Evolutionary conservation across 495 filamentous ascomycete species (phyloP).

Genomic region (Aspergillus haitiensis): DNA sequence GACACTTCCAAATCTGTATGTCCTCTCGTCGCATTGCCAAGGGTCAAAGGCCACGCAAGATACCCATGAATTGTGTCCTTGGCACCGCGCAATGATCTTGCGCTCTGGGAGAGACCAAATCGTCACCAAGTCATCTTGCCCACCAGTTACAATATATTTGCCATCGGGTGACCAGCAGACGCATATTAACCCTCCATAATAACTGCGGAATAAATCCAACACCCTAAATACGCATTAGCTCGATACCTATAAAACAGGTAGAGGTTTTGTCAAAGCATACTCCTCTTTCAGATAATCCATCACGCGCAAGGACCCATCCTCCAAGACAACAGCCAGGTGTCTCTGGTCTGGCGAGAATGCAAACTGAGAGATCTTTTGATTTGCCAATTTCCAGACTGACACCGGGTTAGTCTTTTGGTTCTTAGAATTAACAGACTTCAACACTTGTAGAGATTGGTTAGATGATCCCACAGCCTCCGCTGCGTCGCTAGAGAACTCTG

Average conservation of each 20-base stretch:
- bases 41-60: constrained; percentile 90
- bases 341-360: constrained; percentile 83
- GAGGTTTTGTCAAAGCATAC: constrained; percentile 48
- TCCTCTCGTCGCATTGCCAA: constrained; percentile 92
- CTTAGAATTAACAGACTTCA: constrained; percentile 86
- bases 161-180: constrained; percentile 98
- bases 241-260: constrained; percentile 12
- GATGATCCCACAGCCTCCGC: constrained; percentile 46
- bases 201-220: constrained; percentile 80
- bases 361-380: constrained; percentile 83
- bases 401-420: constrained; percentile 94
- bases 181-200: constrained; percentile 89
- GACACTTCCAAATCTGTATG: constrained; percentile 92
- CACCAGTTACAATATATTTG: constrained; percentile 91
- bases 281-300: constrained; percentile 90
- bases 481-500: constrained; percentile 49
- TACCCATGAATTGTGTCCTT: constrained; percentile 94
- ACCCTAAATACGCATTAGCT: constrained; percentile 51
- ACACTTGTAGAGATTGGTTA: constrained; percentile 56
- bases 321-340: constrained; percentile 88
- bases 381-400: constrained; percentile 85
- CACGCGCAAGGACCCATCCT: constrained; percentile 85
- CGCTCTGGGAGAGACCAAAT: constrained; percentile 90
- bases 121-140: constrained; percentile 90
- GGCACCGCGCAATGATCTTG: constrained; percentile 84